phyloP scores from a whole-genome alignment of 2,329 filamentous ascomycete species.

The Aspergillus aculeatus region DNA sequence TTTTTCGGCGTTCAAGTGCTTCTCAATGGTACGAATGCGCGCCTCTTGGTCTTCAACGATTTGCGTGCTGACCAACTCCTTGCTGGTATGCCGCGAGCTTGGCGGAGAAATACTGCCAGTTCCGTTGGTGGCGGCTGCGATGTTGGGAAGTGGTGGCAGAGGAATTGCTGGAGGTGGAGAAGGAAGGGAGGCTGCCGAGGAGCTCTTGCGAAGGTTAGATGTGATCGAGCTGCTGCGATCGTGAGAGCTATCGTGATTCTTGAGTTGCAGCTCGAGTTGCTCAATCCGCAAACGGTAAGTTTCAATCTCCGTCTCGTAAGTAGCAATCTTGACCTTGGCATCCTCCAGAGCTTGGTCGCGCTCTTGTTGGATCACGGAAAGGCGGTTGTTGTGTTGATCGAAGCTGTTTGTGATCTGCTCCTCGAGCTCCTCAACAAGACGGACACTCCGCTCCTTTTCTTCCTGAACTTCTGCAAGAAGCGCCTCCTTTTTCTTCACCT shows the following conservation, averaged over 20 bases:
- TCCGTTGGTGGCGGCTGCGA: constrained; percentile 51
- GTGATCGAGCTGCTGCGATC: constrained; percentile 59
- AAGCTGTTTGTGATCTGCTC: constrained; percentile 94
- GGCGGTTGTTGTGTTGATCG: constrained; percentile 88
- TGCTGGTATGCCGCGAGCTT: constrained; percentile 73
- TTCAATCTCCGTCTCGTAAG: constrained; percentile 68
- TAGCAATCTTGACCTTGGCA: constrained; percentile 62
- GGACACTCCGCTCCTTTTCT: constrained; percentile 85
- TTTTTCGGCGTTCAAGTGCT: constrained; percentile 92
- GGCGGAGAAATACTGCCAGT: constrained; percentile 56
- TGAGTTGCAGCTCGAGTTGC: constrained; percentile 62
- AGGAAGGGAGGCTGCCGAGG: constrained; percentile 77
- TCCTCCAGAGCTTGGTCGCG: constrained; percentile 76
- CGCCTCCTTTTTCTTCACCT: constrained; percentile 47
- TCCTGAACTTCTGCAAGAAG: constrained; percentile 52
- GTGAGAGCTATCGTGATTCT: constrained; percentile 45
- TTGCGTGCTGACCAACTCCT: constrained; percentile 74
- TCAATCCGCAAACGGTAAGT: constrained; percentile 55
- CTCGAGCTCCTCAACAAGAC: constrained; percentile 91
- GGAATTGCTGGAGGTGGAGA: constrained; percentile 94
- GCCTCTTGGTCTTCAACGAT: constrained; percentile 94
- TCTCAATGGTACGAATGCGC: constrained; percentile 92
- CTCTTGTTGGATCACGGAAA: constrained; percentile 78
- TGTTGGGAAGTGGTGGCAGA: constrained; percentile 80
- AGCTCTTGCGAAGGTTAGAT: constrained; percentile 79